Base-by-base conservation (phyloP, 306 rosid species). In the Glycine tomentella region DNA sequence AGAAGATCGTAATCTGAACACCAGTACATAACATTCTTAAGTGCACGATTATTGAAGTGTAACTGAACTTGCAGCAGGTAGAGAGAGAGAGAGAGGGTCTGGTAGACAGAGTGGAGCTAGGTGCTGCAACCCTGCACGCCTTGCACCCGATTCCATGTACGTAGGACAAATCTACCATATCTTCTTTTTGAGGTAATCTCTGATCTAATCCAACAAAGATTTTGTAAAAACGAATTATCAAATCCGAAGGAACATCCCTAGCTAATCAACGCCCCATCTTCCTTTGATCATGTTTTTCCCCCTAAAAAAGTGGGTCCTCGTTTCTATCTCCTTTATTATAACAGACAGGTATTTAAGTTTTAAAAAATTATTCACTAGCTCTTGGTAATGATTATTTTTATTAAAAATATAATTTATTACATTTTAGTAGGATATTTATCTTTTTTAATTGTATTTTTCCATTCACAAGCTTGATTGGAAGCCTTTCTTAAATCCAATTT, bases 111-210 rank as follows among this genome's bases (percentile, higher is more conserved):
- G n/a, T n/a, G n/a, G n/a, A 65, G 49, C 14, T 79, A 62, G 46
- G 56, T 48, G 56, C 78, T 59, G 78, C 72, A 46, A 50, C 14
- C 4, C 44, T 71, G 72, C 85, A 82, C 67, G 82, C 85, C 69
- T 38, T 82, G 78, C 82, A 75, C 77, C 82, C 17, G 56, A 62
- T 80, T 83, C 78, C 78, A 50, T 17, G 83, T 70, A 78, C 25
- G 78, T 71, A 78, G 83, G 89, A 86, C 91, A 90, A 88, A 88
- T 88, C 89, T 78, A 74, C 69, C 79, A 49, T 76, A 75, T 90
- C 87, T 76, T 81, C 61, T 69, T 56, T 69, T 34, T 53, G 15
- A 75, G 82, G 63, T 51, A 64, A 82, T 79, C 62, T 51, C 33
- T 49, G 65, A 82, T 45, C 40, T 38, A 62, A 53, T 84, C 66